Conservation (phyloP, 495 filamentous ascomycete genomes). For the Daldinia childiae region DNA sequence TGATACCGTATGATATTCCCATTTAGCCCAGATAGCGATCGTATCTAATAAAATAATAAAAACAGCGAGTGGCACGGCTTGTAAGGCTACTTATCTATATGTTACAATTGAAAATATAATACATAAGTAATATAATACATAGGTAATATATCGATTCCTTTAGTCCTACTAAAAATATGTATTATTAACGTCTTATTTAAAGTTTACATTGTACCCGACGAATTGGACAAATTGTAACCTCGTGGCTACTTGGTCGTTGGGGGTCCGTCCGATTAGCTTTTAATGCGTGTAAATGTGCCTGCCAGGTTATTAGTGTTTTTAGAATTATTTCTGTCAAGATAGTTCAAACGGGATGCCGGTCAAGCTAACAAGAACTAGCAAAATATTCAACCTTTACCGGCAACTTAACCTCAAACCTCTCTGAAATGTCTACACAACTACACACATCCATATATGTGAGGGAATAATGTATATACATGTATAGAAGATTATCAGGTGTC, state of each 20-base stretch:
- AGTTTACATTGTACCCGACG: conserved; percentile 33
- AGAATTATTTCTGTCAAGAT: neutral
- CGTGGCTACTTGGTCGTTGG: conserved; percentile 22
- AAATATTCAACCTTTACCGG: conserved; percentile 19
- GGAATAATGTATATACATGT: conserved; percentile 18
- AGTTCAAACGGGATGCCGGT: conserved; percentile 20
- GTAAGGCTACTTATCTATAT: conserved; percentile 30
- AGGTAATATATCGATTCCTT: neutral
- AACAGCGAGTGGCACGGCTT: conserved; percentile 2
- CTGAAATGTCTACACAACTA: neutral
- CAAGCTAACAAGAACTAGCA: neutral
- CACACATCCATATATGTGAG: neutral
- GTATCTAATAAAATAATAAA: conserved; percentile 17
- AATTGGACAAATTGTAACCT: conserved; percentile 32
- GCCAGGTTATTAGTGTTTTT: neutral
- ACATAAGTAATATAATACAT: no score
- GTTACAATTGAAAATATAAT: conserved; percentile 13
- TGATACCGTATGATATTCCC: conserved; percentile 11
- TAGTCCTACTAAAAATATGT: neutral
- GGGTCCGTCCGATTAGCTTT: conserved; percentile 26
- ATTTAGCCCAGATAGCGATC: conserved; percentile 28
- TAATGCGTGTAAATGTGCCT: neutral
- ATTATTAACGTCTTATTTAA: conserved; percentile 19
- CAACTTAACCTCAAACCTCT: conserved; percentile 15
- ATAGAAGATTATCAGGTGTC: neutral